Evolutionary conservation across 805 yeast genomes (phyloP), one percentile per base, ranked within the genome.

Genomic region (Pichia cephalocereana): DNA sequence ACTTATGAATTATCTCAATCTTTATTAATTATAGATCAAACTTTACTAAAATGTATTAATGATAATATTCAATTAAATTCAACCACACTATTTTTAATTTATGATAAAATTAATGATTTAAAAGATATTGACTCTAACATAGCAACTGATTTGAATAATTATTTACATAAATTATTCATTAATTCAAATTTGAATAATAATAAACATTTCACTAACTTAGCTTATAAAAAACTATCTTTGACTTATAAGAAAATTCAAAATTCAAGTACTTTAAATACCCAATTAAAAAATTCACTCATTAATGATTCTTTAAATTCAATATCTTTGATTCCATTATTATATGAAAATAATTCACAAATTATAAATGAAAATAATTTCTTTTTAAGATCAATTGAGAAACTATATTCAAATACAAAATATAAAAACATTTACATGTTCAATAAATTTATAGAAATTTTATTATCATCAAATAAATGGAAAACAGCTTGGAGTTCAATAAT

Each of bases 381-480:
- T 4, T 27, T 48, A 3, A 48, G 51, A 14, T 37, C 51, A 12
- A 44, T 62, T 44, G 19, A 47, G 47, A n/a, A 53, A 48, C 30
- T 57, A 47, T 43, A 28, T 32, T 37, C 15, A 19, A 34, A 51
- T 9, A 8, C 43, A 40, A 27, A 43, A 42, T n/a, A 42, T 44
- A 26, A 41, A 44, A 58, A 57, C 36, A 51, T 41, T 18, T 56
- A 52, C 15, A 55, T 60, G 19, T 53, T 63, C 52, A 57, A 57
- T 41, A 49, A 54, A 2, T 47, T 62, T 2, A 45, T 63, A n/a
- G 54, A 32, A 41, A 52, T 51, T 32, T 54, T 49, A 31, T 39
- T 54, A 23, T 19, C 40, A 8, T 46, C 44, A 3, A 38, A 48
- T 10, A 48, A 54, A 17, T 45, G 48, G 44, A 52, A 44, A 26